Percentiles rank a stretch among this genome's conserved stretches.
phyloP scores from a whole-genome alignment of 192 early-diverging fungal genomes.

The Coemansia sp. region DNA sequence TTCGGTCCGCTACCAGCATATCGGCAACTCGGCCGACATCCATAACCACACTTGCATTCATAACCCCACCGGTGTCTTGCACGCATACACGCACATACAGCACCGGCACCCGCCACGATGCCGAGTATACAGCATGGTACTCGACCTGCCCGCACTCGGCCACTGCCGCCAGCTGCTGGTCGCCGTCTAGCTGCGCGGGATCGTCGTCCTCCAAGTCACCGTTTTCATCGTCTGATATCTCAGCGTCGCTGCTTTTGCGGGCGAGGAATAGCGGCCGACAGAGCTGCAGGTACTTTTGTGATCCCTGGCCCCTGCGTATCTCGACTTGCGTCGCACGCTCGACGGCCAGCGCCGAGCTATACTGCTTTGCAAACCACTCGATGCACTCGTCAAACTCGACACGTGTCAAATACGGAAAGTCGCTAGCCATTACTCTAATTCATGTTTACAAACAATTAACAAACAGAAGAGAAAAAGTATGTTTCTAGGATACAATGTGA shows the following conservation, averaged over 20 bases:
- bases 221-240: background rate
- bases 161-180: too few relatives aligned
- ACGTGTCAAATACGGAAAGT: conserved; percentile 24
- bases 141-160: conserved; percentile 12
- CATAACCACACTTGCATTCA: background rate
- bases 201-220: conserved; percentile 6
- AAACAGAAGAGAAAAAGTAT: background rate
- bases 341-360: background rate
- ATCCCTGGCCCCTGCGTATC: background rate
- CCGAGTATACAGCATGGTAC: conserved; percentile 40
- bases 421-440: background rate
- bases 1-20: conserved; percentile 16
- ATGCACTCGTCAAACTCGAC: conserved; percentile 19
- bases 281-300: conserved; percentile 9
- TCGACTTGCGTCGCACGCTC: background rate
- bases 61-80: background rate
- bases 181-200: background rate
- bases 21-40: conserved; percentile 9
- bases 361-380: conserved; percentile 10
- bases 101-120: conserved; percentile 40
- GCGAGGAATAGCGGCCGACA: background rate
- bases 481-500: too few relatives aligned
- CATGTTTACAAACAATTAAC: background rate
- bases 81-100: conserved; percentile 17
- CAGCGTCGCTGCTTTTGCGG: background rate